Evolutionary conservation across 2,329 filamentous ascomycete species (phyloP), one percentile per base, ranked within the genome.

Genomic region (Uncinocarpus reesii): DNA sequence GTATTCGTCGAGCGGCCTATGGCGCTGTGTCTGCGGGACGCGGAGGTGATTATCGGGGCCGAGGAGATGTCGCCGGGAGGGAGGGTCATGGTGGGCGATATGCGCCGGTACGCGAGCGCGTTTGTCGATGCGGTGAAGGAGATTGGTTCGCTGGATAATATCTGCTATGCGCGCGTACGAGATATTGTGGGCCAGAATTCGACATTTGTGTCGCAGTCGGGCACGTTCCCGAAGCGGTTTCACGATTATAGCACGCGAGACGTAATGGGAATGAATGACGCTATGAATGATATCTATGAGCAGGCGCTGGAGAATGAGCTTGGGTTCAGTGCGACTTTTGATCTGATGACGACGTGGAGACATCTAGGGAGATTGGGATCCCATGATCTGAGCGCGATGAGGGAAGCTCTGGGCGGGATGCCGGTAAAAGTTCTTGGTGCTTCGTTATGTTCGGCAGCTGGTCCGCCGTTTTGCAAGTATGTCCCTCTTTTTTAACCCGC

Each of bases 1-100:
- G 71, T 73, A 2, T 66, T 81, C 21, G 60, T 80, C 1, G 78
- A 81, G 59, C 81, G 81, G 55, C 78, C 78, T 0, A 56, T 76
- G 13, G 66, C 76, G 0, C 56, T 79, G 1, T 71, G 63, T 3
- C 58, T 71, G 6, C 63, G 60, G 1, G 70, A 72, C 34, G 61
- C 69, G 0, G 60, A 73, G 26, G 52, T 57, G 0, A 68, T 81
- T 21, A 62, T 73, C 18, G 69, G 64, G 0, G 75, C 75, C 0
- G 76, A 80, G 57, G 42, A 46, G 6, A 37, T 37, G 42, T 35
- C 31, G 15, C 31, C 31, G 1, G 55, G 59, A 1, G 74, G 70
- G 0, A 64, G 58, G 20, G 68, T 78, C 0, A 74, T 81, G 57
- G 74, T 81, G 0, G 78, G 76, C 2, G 77, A 76, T 49, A 79